Evolutionary conservation across 345 rosid genomes (phyloP).

Genomic region (Populus alba): DNA sequence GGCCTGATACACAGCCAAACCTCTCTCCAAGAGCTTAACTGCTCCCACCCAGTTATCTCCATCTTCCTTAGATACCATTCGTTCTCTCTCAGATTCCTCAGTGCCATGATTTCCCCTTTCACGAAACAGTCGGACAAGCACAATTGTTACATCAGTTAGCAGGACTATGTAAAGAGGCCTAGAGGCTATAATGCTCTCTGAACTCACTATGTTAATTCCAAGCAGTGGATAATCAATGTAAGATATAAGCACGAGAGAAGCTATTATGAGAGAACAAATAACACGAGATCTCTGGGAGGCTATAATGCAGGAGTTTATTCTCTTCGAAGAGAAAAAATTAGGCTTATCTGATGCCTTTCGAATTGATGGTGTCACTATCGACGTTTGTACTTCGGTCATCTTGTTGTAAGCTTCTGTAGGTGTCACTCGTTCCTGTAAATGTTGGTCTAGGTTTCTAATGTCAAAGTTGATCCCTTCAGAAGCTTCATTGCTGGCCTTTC

Average conservation of each 20-base stretch:
- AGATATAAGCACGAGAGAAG: slow-evolving; percentile 50
- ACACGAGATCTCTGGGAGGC: slow-evolving; percentile 53
- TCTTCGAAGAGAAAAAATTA: slow-evolving; percentile 48
- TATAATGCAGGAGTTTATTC: slow-evolving; percentile 49
- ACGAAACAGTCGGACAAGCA: slow-evolving; percentile 36
- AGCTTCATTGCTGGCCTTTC: not conserved
- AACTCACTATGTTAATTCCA: slow-evolving; percentile 34
- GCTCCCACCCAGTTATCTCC: slow-evolving; percentile 52
- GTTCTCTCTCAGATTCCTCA: slow-evolving; percentile 38
- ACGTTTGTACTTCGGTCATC: not conserved
- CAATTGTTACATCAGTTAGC: slow-evolving; percentile 51
- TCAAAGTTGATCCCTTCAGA: not conserved
- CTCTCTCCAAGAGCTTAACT: slow-evolving; percentile 66
- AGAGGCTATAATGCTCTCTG: slow-evolving; percentile 38
- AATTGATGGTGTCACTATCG: not conserved
- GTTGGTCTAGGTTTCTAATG: not conserved
- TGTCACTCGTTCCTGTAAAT: not conserved
- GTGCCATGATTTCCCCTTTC: slow-evolving; percentile 24
- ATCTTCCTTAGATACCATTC: slow-evolving; percentile 21
- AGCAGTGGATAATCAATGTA: slow-evolving; percentile 38
- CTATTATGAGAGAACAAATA: slow-evolving; percentile 54
- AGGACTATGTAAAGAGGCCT: slow-evolving; percentile 67
- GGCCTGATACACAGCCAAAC: slow-evolving; percentile 56
- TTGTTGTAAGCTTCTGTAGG: not conserved
- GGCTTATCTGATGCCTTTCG: not conserved